Conservation (phyloP, 2,329 filamentous ascomycete genomes). For the Epichloe amarillans region DNA sequence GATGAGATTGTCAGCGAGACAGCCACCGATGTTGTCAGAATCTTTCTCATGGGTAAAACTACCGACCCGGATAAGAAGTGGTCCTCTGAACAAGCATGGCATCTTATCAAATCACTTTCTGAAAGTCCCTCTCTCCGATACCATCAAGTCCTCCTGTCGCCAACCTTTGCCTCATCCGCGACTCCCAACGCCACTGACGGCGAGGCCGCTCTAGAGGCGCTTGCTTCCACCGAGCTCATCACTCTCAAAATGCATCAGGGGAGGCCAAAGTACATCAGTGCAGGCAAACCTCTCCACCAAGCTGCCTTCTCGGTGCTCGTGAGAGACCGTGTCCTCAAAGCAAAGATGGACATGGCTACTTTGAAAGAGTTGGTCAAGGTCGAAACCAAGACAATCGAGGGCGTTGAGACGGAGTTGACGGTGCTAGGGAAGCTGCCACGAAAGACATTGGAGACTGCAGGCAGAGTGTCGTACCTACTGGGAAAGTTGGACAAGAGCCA, state of each 20-base stretch:
- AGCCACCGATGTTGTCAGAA: conserved; percentile 81
- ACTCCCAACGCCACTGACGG: conserved; percentile 40
- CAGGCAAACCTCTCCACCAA: conserved; percentile 75
- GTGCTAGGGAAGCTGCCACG: conserved; percentile 55
- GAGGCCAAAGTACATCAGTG: conserved; percentile 61
- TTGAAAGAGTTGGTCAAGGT: conserved; percentile 55
- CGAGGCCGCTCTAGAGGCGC: conserved; percentile 62
- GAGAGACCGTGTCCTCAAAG: conserved; percentile 57
- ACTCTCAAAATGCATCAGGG: conserved; percentile 60
- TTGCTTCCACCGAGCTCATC: conserved; percentile 80
- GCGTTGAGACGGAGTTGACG: conserved; percentile 64
- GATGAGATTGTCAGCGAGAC: conserved; percentile 81
- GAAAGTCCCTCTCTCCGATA: conserved; percentile 56
- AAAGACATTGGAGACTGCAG: conserved; percentile 53
- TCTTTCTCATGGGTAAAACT: conserved; percentile 63
- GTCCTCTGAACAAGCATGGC: conserved; percentile 82
- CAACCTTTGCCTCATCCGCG: conserved; percentile 53
- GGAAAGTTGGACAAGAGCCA: conserved; percentile 63
- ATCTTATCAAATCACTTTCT: conserved; percentile 67
- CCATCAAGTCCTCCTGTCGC: conserved; percentile 69
- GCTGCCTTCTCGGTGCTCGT: conserved; percentile 66
- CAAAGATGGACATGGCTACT: conserved; percentile 59
- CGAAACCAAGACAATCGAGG: conserved; percentile 62
- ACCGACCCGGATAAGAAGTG: conserved; percentile 44
- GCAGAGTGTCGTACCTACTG: conserved; percentile 59